These are phyloP conservation scores for Penicillium subrubescens DNA, from an alignment of 495 filamentous ascomycete genomes.

Conservation along the genomic window DNA sequence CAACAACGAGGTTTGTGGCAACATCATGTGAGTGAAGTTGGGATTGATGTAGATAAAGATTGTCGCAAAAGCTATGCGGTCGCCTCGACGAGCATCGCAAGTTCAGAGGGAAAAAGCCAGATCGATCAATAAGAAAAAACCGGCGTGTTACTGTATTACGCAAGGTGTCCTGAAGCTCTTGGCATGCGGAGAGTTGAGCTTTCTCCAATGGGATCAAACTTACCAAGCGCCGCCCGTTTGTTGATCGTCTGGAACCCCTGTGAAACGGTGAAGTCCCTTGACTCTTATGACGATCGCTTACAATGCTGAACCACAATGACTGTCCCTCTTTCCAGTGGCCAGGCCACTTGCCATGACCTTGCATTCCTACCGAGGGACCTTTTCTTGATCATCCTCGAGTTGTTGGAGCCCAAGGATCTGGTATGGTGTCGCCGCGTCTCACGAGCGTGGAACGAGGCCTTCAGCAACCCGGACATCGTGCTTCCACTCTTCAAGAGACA, in stretches of 20 bases:
- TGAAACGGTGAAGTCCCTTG: neutral
- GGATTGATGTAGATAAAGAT: neutral
- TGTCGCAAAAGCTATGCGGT: neutral
- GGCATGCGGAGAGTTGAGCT: conserved; percentile 36
- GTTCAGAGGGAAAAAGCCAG: conserved; percentile 15
- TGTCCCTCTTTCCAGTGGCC: neutral
- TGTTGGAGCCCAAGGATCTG: conserved; percentile 53
- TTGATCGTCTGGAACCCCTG: neutral
- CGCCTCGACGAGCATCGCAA: conserved; percentile 4
- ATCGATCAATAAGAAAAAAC: conserved; percentile 2
- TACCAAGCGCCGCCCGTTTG: conserved; percentile 2
- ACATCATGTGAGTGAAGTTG: conserved; percentile 22
- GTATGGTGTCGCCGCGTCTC: conserved; percentile 59
- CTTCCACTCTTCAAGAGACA: conserved; percentile 51
- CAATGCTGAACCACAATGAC: conserved; percentile 12
- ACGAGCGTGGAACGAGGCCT: conserved; percentile 54
- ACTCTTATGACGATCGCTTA: neutral
- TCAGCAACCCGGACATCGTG: conserved; percentile 50
- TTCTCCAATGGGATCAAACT: conserved; percentile 20
- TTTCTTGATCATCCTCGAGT: conserved; percentile 43
- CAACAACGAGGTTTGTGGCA: conserved; percentile 29
- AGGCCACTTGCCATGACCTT: conserved; percentile 20
- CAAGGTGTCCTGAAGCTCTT: conserved; percentile 55
- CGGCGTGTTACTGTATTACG: conserved; percentile 21
- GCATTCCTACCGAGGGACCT: conserved; percentile 44